Evolutionary conservation across 2,329 filamentous ascomycete species (phyloP), one percentile per base, ranked within the genome.

Genomic region (Pyrenochaeta sp.): DNA sequence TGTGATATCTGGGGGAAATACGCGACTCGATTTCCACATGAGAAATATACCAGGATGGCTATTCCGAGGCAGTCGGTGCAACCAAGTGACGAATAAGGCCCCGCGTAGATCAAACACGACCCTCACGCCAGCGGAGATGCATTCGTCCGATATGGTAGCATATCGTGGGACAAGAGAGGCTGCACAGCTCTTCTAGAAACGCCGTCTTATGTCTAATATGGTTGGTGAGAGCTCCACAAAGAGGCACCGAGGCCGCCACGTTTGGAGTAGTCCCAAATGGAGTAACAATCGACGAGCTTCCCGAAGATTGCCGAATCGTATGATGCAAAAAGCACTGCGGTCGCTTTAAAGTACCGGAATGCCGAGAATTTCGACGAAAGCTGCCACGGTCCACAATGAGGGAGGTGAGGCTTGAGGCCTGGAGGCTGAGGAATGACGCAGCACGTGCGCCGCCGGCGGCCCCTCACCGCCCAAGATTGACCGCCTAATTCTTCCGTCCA

Each of bases 401-500:
- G n/a, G n/a, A n/a, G n/a, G n/a, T n/a, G n/a, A n/a, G n/a, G n/a
- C n/a, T n/a, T n/a, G n/a, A n/a, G n/a, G n/a, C n/a, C n/a, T n/a
- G n/a, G n/a, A n/a, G n/a, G n/a, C n/a, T n/a, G n/a, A n/a, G 10
- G 19, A 13, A 22, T 9, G 11, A 22, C n/a, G 31, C 11, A 7
- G 9, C 35, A 37, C 35, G 20, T 32, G 21, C 13, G 1, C 17
- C 15, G 30, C 11, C 17, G 31, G 37, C 31, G 20, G 37, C 17
- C 34, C 35, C 30, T 40, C 42, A 46, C 34, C 34, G 34, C 42
- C 35, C 42, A 41, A 18, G 29, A 20, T 27, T 44, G 26, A 44
- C 41, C 41, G 41, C 41, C 41, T 30, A 35, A 48, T 39, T 23
- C 40, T 39, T 35, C 45, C 40, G 36, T 35, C 30, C 39, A 43